These are phyloP conservation scores for Sarocladium kiliense DNA, from an alignment of 2,329 filamentous ascomycete genomes.

Conservation along the genomic window DNA sequence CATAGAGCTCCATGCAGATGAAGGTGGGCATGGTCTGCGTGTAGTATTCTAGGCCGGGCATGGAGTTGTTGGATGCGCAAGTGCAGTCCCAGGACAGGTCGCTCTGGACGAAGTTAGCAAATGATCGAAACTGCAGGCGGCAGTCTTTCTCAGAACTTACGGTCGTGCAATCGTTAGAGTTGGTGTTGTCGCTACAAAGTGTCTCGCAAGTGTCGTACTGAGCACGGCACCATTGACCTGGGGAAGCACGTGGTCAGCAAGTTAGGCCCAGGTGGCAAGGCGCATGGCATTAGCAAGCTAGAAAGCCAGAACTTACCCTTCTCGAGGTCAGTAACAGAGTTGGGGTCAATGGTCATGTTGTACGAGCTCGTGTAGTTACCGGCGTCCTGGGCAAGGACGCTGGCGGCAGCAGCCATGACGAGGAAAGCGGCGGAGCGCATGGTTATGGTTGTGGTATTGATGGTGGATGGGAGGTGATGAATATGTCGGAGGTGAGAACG, in stretches of 20 bases:
- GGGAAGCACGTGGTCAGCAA: slow-evolving; percentile 22
- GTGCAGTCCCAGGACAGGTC: slow-evolving; percentile 43
- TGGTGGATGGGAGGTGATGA: not conserved
- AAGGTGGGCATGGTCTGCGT: slow-evolving; percentile 46
- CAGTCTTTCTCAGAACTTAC: slow-evolving; percentile 29
- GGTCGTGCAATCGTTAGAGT: slow-evolving; percentile 38
- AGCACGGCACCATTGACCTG: slow-evolving; percentile 47
- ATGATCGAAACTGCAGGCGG: not conserved
- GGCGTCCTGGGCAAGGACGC: slow-evolving; percentile 29
- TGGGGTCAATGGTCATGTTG: slow-evolving; percentile 36
- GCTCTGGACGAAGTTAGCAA: slow-evolving; percentile 22
- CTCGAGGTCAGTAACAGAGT: slow-evolving; percentile 23
- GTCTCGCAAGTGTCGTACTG: slow-evolving; percentile 44
- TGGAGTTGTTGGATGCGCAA: slow-evolving; percentile 41
- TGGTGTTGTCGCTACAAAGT: slow-evolving; percentile 37
- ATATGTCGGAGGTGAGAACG: not conserved
- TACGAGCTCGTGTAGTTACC: slow-evolving; percentile 37
- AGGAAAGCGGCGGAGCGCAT: slow-evolving; percentile 33
- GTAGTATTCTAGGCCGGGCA: slow-evolving; percentile 49
- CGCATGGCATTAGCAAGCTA: not conserved
- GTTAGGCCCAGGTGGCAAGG: slow-evolving; percentile 6
- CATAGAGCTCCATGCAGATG: slow-evolving; percentile 45
- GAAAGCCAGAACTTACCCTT: slow-evolving; percentile 33
- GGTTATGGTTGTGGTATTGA: slow-evolving; percentile 29
- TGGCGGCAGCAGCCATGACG: slow-evolving; percentile 39